These are phyloP conservation scores for Lecanoromycetidae sp. DNA, from an alignment of 2,329 filamentous ascomycete genomes.

Conservation along the genomic window DNA sequence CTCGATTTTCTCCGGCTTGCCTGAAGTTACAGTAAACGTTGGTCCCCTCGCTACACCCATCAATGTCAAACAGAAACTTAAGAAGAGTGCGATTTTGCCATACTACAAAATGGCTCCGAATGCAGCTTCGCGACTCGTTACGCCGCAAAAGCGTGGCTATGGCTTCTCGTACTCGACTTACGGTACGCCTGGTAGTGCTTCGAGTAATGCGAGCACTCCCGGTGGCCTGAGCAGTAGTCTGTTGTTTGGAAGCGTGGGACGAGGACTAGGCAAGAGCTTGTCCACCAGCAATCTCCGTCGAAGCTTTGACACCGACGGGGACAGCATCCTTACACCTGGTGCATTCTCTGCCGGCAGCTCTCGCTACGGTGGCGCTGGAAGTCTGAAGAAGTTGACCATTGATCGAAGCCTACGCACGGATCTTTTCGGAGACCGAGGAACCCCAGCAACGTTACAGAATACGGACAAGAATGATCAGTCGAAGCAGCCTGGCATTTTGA, in stretches of 20 bases:
- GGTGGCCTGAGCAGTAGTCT: slow-evolving; percentile 55
- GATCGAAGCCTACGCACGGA: slow-evolving; percentile 69
- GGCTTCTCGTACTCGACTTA: slow-evolving; percentile 91
- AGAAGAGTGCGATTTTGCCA: slow-evolving; percentile 67
- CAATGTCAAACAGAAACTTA: slow-evolving; percentile 60
- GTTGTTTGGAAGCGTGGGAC: slow-evolving; percentile 47
- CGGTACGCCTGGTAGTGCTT: slow-evolving; percentile 62
- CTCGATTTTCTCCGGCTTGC: slow-evolving; percentile 67
- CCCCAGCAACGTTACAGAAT: slow-evolving; percentile 23
- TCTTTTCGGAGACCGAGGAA: slow-evolving; percentile 38
- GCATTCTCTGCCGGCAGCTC: slow-evolving; percentile 63
- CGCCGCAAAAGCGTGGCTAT: slow-evolving; percentile 68
- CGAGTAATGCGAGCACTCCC: slow-evolving; percentile 57
- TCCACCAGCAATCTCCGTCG: slow-evolving; percentile 77
- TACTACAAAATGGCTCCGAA: slow-evolving; percentile 78
- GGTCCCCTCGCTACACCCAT: slow-evolving; percentile 88
- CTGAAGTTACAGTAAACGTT: slow-evolving; percentile 54
- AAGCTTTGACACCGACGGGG: slow-evolving; percentile 61
- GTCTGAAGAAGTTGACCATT: slow-evolving; percentile 83
- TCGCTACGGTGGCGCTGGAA: slow-evolving; percentile 54
- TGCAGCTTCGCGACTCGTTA: slow-evolving; percentile 66
- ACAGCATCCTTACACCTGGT: slow-evolving; percentile 74
- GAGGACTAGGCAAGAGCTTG: slow-evolving; percentile 72
- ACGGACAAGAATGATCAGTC: slow-evolving; percentile 35
- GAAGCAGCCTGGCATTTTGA: slow-evolving; percentile 36